Conservation (phyloP, 192 early-diverging fungal genomes). For the Coemansia reversa region DNA sequence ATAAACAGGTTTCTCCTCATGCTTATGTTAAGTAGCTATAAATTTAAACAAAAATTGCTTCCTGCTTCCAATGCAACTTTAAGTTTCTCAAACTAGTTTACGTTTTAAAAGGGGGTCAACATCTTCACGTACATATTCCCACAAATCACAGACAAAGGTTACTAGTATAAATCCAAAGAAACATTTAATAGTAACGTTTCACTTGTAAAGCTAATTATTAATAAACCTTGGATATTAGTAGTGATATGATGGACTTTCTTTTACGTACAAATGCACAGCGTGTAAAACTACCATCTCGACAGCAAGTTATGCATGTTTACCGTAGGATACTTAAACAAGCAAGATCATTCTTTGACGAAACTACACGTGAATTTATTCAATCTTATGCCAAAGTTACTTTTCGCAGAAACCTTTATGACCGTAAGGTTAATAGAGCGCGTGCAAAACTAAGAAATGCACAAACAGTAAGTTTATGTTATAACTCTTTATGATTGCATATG, state of each 20-base stretch:
- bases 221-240: neutral
- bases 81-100: too few relatives aligned
- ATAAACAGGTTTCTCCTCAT: neutral
- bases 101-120: neutral
- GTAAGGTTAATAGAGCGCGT: conserved; percentile 7
- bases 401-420: conserved; percentile 25
- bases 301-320: conserved; percentile 23
- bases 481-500: neutral
- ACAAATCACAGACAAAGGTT: neutral
- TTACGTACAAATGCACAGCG: conserved; percentile 8
- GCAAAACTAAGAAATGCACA: conserved; percentile 24
- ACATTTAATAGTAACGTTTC: neutral
- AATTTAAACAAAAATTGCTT: too few relatives aligned
- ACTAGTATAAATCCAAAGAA: neutral
- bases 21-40: neutral
- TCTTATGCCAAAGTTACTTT: conserved; percentile 31
- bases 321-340: conserved; percentile 42
- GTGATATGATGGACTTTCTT: conserved; percentile 33
- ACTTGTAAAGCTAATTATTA: neutral
- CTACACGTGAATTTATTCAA: conserved; percentile 36
- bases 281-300: neutral
- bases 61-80: too few relatives aligned
- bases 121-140: neutral
- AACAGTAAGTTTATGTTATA: conserved; percentile 9
- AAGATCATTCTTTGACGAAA: conserved; percentile 44